Base-by-base conservation (phyloP, 1,139 yeast species). In the Kurtzmaniella quercitrusa region DNA sequence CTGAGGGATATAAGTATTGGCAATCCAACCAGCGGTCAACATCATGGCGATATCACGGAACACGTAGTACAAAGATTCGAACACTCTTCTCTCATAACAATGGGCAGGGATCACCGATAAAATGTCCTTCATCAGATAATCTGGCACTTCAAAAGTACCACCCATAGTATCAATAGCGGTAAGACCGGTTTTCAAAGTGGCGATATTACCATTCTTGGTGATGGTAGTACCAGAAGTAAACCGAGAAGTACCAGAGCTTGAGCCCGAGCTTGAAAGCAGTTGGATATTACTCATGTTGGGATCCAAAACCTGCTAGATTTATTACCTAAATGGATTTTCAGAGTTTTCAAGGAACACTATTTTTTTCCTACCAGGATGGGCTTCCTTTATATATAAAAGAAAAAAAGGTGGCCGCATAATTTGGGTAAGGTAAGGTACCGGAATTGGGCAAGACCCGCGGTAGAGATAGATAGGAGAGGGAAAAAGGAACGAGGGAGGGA, bases 101-200 rank as follows among this genome's bases (percentile, higher is more conserved):
- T 79, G 78, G 42, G 75, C 62, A 42, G 88, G 88, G 55, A 82
- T 81, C 39, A 80, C 82, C 37, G 68, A 61, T 43, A 82, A 65
- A 43, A 82, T 75, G 43, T 81, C 83, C 67, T 79, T 80, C 56
- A 82, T 81, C 46, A 82, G 61, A 61, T 63, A 81, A 57, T 81
- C 84, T 9, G 87, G 86, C 8, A 75, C 86, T 43, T 73, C 70
- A 62, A 80, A 81, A 36, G 68, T 73, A 43, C 78, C 71, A 39
- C 86, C 86, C 48, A 64, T 58, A 25, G 82, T 75, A 53, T 79
- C 84, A 37, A 73, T 62, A 18, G 81, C 77, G 44, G 63, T 58
- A 47, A 68, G 60, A 41, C 56, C 57, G 29, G 59, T 48, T 34
- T 54, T 48, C 38, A 66, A 61, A 39, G 62, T 50, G 39, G 75